Base-by-base conservation (phyloP, 208 protist genomes). In the Trypanosoma mega region DNA sequence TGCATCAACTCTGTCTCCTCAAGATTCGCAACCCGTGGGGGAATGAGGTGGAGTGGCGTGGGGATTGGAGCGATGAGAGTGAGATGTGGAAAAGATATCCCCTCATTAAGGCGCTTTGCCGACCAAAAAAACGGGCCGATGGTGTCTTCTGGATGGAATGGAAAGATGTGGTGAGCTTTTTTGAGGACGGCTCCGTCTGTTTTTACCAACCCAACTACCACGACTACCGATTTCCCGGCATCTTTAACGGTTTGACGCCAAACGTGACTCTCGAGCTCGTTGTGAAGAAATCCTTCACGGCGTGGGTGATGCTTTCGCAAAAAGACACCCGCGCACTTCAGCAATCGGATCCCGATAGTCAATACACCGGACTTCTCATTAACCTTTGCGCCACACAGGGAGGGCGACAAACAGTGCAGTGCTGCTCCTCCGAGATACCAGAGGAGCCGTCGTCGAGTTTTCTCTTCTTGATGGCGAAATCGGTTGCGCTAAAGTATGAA, bases 141-240 rank as follows among this genome's bases (percentile, higher is more conserved):
- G 78, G 80, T 23, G 48, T 70, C 31, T 91, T 88, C 53, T 91
- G 80, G 80, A 91, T 88, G 80, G 78, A 77, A 65, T 88, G 80
- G 84, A 72, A 68, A 26, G 84, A 91, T 62, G 80, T 84, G 21
- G 48, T 74, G 18, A 66, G 79, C 52, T 88, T 72, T 55, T 86
- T 91, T 62, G 80, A 84, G 55, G 72, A 60, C 48, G 77, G 73
- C 56, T 67, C 63, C 47, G 77, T 90, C 21, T 87, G 80, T 73
- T 83, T 79, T 67, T 63, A 68, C 33, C 59, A 67, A 4, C 68
- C 67, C 37, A 67, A 66, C 43, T 85, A 75, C 77, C 54, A 82
- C 45, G 67, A 85, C 65, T 77, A 84, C 49, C 68, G 83, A 26
- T 36, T 82, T 43, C 63, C 62, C n/a, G n/a, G n/a, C n/a, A n/a